Base-by-base conservation (phyloP, 192 early-diverging fungal genomes). In the Coemansia sp. region DNA sequence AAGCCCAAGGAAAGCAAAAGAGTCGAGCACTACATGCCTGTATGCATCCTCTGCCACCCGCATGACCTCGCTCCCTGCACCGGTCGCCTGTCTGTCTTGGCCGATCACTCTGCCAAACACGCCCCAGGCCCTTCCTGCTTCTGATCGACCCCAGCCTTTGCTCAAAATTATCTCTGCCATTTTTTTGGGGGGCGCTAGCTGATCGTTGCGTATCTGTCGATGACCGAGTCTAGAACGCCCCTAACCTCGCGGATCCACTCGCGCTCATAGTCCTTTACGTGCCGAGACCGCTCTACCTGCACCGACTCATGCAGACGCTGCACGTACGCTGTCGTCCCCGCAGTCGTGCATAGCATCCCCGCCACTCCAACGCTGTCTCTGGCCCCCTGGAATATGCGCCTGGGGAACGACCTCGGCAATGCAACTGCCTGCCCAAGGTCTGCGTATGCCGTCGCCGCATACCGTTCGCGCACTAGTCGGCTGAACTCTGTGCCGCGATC, bases 261-360 rank as follows among this genome's bases (percentile, higher is more conserved):
- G 61, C 70, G 76, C 68, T 79, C 76, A 38, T 72, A 80, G 28
- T 80, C 77, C 64, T 75, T 75, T 39, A 75, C 59, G 35, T 72
- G 63, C 53, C 43, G 63, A n/a, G 72, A 70, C 18, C 56, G 47
- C 65, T 72, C 72, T 0, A 47, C 23, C 59, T 47, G 42, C 26
- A 80, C 36, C 26, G 64, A 53, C 25, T 34, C 53, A 28, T 63
- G 77, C 62, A 75, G 69, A 13, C 43, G 62, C 63, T 72, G 69
- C 65, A 80, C 18, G 34, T 70, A 56, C 10, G 25, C 66, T 34
- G 58, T 35, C 33, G 72, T 66, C 25, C 47, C 72, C 11, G 57
- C 16, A 0, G 68, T 67, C 4, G 77, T 65, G 59, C 77, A 72
- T 12, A 80, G 66, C 61, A 75, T 35, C 50, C 77, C 72, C 21